A percentile compares a stretch with the other conserved stretches of the same genome.
phyloP scores from a whole-genome alignment of 106 monocot species.

The Dendrobium huoshanense region DNA sequence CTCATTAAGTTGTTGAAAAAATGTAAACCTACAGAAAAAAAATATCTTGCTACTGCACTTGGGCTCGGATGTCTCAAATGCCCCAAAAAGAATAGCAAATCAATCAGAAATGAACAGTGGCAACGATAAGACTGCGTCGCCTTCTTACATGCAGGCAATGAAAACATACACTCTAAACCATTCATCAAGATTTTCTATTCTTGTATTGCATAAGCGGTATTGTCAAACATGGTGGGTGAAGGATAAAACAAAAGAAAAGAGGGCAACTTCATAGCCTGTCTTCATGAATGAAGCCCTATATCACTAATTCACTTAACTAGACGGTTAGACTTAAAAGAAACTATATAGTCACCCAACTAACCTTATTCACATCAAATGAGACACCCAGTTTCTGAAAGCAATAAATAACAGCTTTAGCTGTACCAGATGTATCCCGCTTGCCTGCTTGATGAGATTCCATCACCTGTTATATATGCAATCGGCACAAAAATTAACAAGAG shows the following conservation, averaged over 20 bases:
- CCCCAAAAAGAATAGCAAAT: too few relatives aligned
- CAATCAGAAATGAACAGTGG: neutral
- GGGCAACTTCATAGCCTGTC: neutral
- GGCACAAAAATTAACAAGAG: neutral
- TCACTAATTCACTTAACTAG: neutral
- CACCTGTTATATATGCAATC: slow-evolving; percentile 31
- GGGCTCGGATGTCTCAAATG: neutral
- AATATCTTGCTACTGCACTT: too few relatives aligned
- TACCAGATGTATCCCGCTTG: slow-evolving; percentile 84
- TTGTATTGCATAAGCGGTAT: too few relatives aligned
- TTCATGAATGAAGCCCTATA: neutral
- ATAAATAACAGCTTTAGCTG: slow-evolving; percentile 77
- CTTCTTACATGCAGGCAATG: too few relatives aligned
- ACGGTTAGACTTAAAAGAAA: neutral
- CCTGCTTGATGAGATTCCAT: slow-evolving; percentile 91
- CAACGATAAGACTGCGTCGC: too few relatives aligned
- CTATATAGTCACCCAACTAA: slow-evolving; percentile 1
- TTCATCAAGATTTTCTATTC: neutral
- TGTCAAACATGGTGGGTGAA: too few relatives aligned
- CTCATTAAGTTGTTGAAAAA: too few relatives aligned
- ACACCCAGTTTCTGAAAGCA: slow-evolving; percentile 91
- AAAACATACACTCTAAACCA: neutral
- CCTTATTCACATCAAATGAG: slow-evolving; percentile 60
- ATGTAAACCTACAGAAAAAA: too few relatives aligned
- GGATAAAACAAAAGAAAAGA: too few relatives aligned